phyloP scores from a whole-genome alignment of 768 basidiomycete genomes.

The Boletus sensibilis region DNA sequence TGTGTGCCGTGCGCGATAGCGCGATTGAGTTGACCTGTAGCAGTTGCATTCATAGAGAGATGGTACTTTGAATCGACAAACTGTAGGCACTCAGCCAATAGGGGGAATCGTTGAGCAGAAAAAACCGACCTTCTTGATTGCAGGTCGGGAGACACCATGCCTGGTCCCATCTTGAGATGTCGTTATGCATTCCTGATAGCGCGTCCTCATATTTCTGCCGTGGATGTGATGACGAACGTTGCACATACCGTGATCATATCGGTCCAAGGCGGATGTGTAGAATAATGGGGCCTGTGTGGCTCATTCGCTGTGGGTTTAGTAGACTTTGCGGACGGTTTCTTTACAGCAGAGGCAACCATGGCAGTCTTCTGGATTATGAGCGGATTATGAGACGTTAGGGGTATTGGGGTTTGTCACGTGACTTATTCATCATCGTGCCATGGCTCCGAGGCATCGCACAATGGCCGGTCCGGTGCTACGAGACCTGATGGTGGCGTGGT shows the following conservation, averaged over 20 bases:
- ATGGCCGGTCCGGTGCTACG: neutral
- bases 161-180: conserved; percentile 64
- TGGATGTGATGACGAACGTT: neutral
- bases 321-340: conserved; percentile 10
- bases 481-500: neutral
- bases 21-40: conserved; percentile 47
- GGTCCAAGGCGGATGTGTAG: conserved; percentile 52
- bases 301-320: conserved; percentile 3
- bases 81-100: conserved; percentile 25
- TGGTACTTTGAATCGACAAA: conserved; percentile 57
- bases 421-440: neutral
- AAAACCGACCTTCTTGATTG: conserved; percentile 71
- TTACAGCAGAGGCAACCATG: conserved; percentile 12
- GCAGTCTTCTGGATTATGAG: neutral
- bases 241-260: conserved; percentile 43
- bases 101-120: neutral
- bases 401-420: conserved; percentile 1
- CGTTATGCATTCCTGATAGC: conserved; percentile 66
- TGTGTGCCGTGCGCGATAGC: conserved; percentile 55
- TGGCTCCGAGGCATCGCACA: neutral
- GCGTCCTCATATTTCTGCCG: neutral
- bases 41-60: conserved; percentile 43
- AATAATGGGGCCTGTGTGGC: conserved; percentile 34
- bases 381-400: neutral
- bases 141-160: conserved; percentile 69